Evolutionary conservation across 495 filamentous ascomycete species (phyloP).

Genomic region (Neurospora sp.): DNA sequence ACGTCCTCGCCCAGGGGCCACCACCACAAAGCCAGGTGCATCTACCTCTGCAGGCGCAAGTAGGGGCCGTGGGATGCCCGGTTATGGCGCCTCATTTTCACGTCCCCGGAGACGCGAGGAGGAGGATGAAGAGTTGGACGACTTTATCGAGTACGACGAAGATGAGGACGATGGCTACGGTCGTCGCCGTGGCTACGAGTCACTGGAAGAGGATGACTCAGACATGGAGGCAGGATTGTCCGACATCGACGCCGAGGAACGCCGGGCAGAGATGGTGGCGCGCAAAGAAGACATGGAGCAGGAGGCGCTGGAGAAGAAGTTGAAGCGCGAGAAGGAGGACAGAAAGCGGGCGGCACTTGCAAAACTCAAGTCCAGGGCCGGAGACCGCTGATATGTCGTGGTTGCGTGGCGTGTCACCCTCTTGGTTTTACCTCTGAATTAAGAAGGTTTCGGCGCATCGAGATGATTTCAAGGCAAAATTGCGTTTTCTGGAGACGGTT

Average conservation of each 20-base stretch:
- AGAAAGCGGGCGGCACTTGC: slow-evolving; percentile 20
- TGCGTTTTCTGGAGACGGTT: slow-evolving; percentile 5
- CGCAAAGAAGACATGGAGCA: slow-evolving; percentile 42
- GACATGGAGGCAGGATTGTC: slow-evolving; percentile 55
- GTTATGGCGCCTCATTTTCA: slow-evolving; percentile 14
- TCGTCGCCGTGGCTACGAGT: slow-evolving; percentile 21
- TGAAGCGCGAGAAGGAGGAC: slow-evolving; percentile 38
- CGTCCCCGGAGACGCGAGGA: slow-evolving; percentile 39
- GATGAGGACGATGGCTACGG: slow-evolving; percentile 33
- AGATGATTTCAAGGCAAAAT: neutral
- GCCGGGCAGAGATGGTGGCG: slow-evolving; percentile 35
- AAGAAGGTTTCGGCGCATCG: neutral
- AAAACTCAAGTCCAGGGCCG: slow-evolving; percentile 9
- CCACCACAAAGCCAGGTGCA: slow-evolving; percentile 16
- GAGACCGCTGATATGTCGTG: slow-evolving; percentile 4
- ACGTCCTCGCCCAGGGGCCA: slow-evolving; percentile 30
- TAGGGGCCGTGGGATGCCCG: slow-evolving; percentile 14
- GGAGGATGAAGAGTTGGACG: slow-evolving; percentile 43
- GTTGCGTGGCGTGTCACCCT: neutral
- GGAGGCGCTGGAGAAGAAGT: slow-evolving; percentile 31
- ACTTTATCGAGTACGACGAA: slow-evolving; percentile 46
- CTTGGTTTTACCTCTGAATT: neutral
- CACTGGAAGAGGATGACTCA: slow-evolving; percentile 25
- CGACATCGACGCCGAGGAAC: slow-evolving; percentile 51
- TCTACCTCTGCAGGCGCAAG: slow-evolving; percentile 10